Evolutionary conservation across 2,329 filamentous ascomycete species (phyloP).

Genomic region (Aureobasidium sp.): DNA sequence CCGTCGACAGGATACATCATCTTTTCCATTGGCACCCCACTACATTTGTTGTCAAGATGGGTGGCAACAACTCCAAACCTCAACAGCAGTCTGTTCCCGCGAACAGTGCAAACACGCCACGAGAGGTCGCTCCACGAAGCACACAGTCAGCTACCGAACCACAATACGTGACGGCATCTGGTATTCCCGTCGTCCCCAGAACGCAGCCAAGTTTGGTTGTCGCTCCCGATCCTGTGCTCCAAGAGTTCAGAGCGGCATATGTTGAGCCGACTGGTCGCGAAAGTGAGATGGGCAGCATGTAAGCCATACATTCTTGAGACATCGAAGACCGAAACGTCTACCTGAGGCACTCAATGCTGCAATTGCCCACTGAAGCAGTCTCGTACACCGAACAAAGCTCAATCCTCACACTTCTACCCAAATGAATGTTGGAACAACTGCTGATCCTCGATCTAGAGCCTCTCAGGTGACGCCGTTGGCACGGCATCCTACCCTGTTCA

Average conservation of each 20-base stretch:
- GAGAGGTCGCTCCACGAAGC: neutral
- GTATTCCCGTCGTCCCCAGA: neutral
- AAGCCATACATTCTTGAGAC: neutral
- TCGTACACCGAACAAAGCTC: neutral
- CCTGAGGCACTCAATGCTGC: neutral
- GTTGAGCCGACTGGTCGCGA: neutral
- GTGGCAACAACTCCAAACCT: neutral
- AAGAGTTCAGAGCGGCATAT: neutral
- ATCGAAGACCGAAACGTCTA: neutral
- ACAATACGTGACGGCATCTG: neutral
- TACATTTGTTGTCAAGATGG: neutral
- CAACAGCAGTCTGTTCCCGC: neutral
- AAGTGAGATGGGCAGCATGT: neutral
- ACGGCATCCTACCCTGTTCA: neutral
- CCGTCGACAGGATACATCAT: neutral
- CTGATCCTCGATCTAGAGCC: neutral
- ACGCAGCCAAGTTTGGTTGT: neutral
- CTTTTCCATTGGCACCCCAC: neutral
- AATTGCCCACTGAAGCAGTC: neutral
- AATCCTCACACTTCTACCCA: neutral
- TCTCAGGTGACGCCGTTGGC: neutral
- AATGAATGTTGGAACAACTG: neutral
- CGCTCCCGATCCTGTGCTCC: neutral
- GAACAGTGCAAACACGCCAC: neutral
- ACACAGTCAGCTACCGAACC: neutral